Percentiles rank a stretch among this genome's conserved stretches.
Evolutionary conservation across 2,329 filamentous ascomycete species (phyloP).

Genomic region (Chaetomiaceae sp.): DNA sequence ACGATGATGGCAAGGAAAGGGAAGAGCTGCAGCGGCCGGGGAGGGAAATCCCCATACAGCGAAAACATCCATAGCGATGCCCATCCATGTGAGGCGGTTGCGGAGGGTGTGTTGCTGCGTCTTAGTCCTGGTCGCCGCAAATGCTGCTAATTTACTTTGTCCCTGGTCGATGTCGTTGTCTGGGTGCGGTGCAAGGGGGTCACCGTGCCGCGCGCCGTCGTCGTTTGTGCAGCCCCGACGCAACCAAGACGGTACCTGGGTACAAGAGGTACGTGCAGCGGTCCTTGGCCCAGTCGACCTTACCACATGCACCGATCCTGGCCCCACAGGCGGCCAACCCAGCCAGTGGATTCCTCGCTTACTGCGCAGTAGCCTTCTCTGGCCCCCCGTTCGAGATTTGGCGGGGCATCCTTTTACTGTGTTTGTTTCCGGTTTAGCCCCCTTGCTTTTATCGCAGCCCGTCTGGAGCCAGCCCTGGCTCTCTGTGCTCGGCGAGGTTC

Average conservation of each 20-base stretch:
- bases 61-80: slow-evolving; percentile 26
- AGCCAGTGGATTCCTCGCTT: slow-evolving; percentile 14
- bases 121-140: slow-evolving; percentile 29
- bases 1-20: slow-evolving; percentile 4
- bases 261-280: slow-evolving; percentile 2
- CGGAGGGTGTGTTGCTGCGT: slow-evolving; percentile 26
- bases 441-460: slow-evolving; percentile 1
- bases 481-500: no score
- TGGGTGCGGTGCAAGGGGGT: slow-evolving; percentile 26
- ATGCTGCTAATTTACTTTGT: slow-evolving; percentile 31
- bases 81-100: slow-evolving; percentile 29
- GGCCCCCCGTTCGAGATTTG: background rate
- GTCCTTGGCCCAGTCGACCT: no score
- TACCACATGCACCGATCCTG: slow-evolving; percentile 14
- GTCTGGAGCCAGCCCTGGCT: background rate
- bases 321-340: slow-evolving; percentile 9
- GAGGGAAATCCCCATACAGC: slow-evolving; percentile 23
- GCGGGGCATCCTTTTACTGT: background rate
- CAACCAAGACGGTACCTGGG: slow-evolving; percentile 3
- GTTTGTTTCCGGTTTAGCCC: slow-evolving; percentile 13
- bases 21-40: slow-evolving; percentile 4
- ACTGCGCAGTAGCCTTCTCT: background rate
- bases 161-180: slow-evolving; percentile 30
- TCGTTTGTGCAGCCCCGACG: slow-evolving; percentile 1
- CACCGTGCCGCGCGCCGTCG: slow-evolving; percentile 20